Evolutionary conservation across 148 eudicot species (phyloP).

Genomic region (Beta vulgaris): DNA sequence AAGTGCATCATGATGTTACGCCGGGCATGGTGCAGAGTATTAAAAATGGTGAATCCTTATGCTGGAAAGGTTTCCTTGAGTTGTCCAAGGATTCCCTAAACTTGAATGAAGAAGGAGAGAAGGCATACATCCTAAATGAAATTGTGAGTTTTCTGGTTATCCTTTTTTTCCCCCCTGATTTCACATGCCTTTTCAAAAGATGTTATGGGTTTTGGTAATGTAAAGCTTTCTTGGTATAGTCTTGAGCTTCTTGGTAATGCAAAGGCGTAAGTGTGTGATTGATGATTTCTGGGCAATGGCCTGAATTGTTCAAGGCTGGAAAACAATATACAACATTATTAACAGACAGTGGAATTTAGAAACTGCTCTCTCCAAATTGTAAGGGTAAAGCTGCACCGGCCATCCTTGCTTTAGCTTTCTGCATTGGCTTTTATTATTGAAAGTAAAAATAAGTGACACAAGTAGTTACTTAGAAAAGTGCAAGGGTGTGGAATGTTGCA

Average conservation of each 20-base stretch:
- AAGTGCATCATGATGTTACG: slow-evolving; percentile 19
- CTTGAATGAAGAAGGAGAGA: slow-evolving; percentile 25
- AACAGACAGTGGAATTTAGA: too few relatives aligned
- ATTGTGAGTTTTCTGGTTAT: slow-evolving; percentile 35
- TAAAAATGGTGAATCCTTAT: slow-evolving; percentile 22
- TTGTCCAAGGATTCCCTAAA: slow-evolving; percentile 21
- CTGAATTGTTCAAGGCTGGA: background rate
- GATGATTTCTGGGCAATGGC: background rate
- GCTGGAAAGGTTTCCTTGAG: slow-evolving; percentile 39
- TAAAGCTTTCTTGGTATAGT: background rate
- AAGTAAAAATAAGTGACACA: background rate
- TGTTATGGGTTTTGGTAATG: background rate
- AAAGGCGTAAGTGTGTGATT: background rate
- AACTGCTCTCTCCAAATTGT: slow-evolving; percentile 5
- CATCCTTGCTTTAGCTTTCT: background rate
- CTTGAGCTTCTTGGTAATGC: too few relatives aligned
- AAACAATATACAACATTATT: background rate
- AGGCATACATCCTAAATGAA: slow-evolving; percentile 16
- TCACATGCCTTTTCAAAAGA: background rate
- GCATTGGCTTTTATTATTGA: background rate
- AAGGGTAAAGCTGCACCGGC: background rate
- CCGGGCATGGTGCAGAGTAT: slow-evolving; percentile 19
- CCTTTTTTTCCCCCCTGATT: too few relatives aligned
- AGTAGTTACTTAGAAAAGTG: slow-evolving; percentile 5
- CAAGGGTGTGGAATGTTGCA: background rate